Conservation (phyloP, 768 basidiomycete species). For the Phlebiopsis gigantea region DNA sequence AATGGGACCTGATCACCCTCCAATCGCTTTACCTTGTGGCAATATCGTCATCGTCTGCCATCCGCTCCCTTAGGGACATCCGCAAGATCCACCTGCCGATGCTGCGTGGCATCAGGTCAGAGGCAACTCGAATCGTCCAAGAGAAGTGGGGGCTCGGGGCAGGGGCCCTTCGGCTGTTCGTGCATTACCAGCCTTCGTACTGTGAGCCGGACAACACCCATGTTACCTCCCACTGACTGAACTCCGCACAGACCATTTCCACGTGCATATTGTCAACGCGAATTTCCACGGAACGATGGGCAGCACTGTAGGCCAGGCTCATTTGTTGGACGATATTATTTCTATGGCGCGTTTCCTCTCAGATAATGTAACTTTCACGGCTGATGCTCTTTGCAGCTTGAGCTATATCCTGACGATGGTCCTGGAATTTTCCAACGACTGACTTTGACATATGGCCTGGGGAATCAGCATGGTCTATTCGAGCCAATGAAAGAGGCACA, state of each 20-base stretch:
- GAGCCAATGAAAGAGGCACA: slow-evolving; percentile 11
- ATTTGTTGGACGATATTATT: slow-evolving; percentile 90
- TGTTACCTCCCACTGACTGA: background rate
- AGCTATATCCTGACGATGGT: slow-evolving; percentile 40
- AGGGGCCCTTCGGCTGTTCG: slow-evolving; percentile 68
- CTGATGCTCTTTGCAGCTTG: slow-evolving; percentile 43
- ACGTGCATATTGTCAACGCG: slow-evolving; percentile 86
- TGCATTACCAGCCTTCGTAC: slow-evolving; percentile 96
- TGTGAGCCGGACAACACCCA: slow-evolving; percentile 53
- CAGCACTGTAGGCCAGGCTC: slow-evolving; percentile 85
- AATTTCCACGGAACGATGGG: slow-evolving; percentile 58
- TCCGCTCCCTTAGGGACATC: slow-evolving; percentile 78
- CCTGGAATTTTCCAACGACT: slow-evolving; percentile 59
- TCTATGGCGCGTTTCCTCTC: slow-evolving; percentile 51
- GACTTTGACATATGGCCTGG: slow-evolving; percentile 80
- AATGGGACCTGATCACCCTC: slow-evolving; percentile 85
- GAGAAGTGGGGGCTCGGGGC: slow-evolving; percentile 61
- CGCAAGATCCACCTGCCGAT: slow-evolving; percentile 56
- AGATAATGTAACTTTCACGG: background rate
- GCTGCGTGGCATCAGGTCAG: slow-evolving; percentile 56
- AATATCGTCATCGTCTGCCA: slow-evolving; percentile 53
- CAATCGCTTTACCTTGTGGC: slow-evolving; percentile 82
- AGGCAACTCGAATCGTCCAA: slow-evolving; percentile 47
- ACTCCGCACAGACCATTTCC: slow-evolving; percentile 72
- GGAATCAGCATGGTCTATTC: slow-evolving; percentile 72